These are phyloP conservation scores for Corylus avellana DNA, from an alignment of 306 rosid genomes.

Conservation along the genomic window DNA sequence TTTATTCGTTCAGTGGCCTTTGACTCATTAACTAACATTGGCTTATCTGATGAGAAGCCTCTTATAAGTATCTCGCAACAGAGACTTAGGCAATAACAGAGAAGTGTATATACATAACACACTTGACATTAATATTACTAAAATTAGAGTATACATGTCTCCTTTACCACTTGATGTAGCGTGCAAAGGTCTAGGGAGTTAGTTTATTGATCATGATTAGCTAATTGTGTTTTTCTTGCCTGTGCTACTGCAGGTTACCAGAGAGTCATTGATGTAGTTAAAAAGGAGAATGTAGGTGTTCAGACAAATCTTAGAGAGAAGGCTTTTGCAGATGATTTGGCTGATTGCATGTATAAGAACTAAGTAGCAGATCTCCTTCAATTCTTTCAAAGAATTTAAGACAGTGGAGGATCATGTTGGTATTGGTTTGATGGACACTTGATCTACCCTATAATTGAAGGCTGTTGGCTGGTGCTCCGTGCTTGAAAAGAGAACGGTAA, in stretches of 20 bases:
- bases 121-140: background rate
- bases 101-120: background rate
- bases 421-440: background rate
- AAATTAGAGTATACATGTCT: background rate
- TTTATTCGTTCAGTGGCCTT: background rate
- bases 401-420: background rate
- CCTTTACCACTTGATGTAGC: background rate
- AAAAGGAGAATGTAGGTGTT: slow-evolving; percentile 18
- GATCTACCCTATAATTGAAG: slow-evolving; percentile 2
- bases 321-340: background rate
- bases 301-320: background rate
- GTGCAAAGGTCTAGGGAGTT: background rate
- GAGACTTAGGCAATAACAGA: background rate
- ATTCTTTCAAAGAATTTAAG: background rate
- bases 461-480: background rate
- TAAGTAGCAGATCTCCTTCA: slow-evolving; percentile 15
- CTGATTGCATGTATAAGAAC: slow-evolving; percentile 4
- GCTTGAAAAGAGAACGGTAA: background rate
- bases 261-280: slow-evolving; percentile 73
- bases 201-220: background rate
- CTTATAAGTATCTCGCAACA: background rate
- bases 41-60: background rate
- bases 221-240: slow-evolving; percentile 30
- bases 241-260: slow-evolving; percentile 63
- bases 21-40: background rate